Evolutionary conservation across 805 yeast species (phyloP).

Genomic region (Schwanniomyces vanrijiae): DNA sequence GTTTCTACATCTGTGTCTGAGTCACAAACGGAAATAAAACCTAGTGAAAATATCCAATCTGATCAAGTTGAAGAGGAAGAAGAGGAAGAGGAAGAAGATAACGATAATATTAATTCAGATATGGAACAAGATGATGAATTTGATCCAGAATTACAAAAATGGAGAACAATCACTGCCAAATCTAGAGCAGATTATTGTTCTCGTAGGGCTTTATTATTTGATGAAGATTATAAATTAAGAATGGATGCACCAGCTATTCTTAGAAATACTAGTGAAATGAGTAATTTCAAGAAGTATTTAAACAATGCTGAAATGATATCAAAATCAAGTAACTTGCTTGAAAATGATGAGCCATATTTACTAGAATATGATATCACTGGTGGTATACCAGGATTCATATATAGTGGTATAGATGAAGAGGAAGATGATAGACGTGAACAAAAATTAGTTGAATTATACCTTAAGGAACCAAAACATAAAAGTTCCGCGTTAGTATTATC

Average conservation of each 20-base stretch:
- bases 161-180: constrained; percentile 83
- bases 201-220: constrained; percentile 65
- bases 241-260: constrained; percentile 67
- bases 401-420: constrained; percentile 48
- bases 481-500: constrained; percentile 32
- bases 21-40: constrained; percentile 15
- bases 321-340: constrained; percentile 46
- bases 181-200: constrained; percentile 74
- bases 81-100: constrained; percentile 43
- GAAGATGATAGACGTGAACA: constrained; percentile 41
- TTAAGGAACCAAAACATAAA: constrained; percentile 26
- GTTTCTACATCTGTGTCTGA: constrained; percentile 5
- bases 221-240: constrained; percentile 55
- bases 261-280: constrained; percentile 69
- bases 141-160: constrained; percentile 75
- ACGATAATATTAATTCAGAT: constrained; percentile 36
- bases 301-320: constrained; percentile 38
- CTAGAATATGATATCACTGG: constrained; percentile 85
- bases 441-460: constrained; percentile 32
- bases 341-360: constrained; percentile 61
- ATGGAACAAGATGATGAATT: constrained; percentile 60
- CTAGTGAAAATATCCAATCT: constrained; percentile 16
- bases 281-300: constrained; percentile 50
- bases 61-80: constrained; percentile 38
- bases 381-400: constrained; percentile 68